Conservation (phyloP, 176 grass and related monocot species). For the Triticum timopheevii region DNA sequence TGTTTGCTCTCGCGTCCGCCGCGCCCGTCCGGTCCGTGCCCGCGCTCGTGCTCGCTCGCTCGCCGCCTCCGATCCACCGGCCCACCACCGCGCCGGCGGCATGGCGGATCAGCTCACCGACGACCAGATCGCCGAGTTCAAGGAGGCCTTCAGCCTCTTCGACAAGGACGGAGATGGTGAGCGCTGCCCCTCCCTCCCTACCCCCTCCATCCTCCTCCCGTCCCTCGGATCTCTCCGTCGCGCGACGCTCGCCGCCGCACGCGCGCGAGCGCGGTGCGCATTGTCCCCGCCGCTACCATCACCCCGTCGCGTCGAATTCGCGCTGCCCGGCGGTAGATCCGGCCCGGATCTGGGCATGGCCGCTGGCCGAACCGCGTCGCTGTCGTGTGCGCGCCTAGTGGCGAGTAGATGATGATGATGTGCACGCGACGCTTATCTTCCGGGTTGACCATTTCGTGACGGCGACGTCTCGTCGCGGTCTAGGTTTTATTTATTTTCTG, state of each 20-base stretch:
- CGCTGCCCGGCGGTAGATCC: neutral
- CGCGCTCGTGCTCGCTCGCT: neutral
- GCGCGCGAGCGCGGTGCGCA: neutral
- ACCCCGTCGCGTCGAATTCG: neutral
- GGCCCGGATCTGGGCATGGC: conserved; percentile 14
- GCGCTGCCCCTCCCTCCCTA: neutral
- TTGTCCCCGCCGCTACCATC: neutral
- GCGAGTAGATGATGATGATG: neutral
- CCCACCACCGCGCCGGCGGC: neutral
- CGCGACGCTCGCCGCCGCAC: neutral
- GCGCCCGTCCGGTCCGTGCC: neutral
- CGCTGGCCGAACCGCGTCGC: neutral
- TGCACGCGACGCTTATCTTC: conserved; percentile 31
- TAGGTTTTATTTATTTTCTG: neutral
- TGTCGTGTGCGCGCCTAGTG: neutral
- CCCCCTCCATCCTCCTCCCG: neutral
- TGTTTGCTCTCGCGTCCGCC: neutral
- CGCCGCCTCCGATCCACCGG: neutral
- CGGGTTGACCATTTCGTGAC: conserved; percentile 13
- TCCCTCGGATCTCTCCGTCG: neutral
- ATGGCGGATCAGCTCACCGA: conserved; percentile 93
- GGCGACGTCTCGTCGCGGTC: neutral
- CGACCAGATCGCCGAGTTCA: conserved; percentile 96
- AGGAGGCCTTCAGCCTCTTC: conserved; percentile 93
- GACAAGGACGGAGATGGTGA: conserved; percentile 94